Base-by-base conservation (phyloP, 2,329 filamentous ascomycete genomes). In the Amauroascus verrucosus region DNA sequence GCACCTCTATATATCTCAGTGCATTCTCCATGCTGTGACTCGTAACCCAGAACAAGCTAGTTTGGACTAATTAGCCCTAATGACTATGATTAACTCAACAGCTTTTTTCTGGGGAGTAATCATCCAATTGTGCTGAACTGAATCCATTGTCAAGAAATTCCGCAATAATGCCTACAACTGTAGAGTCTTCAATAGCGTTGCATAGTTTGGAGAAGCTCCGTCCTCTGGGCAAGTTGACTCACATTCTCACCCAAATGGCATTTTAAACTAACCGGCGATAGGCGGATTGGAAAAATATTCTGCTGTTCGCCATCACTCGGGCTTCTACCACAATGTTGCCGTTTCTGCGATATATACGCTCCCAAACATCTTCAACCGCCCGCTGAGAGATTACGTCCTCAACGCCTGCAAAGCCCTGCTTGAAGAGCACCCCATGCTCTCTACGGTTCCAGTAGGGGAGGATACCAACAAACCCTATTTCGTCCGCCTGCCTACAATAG, bases 251-350 rank as follows among this genome's bases (percentile, higher is more conserved):
- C 1, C 11, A 26, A 28, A 22, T 24, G 9, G 9, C 20, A 24
- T 20, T n/a, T 13, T 11, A 50, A 38, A 20, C 48, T 51, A 35
- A 51, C 30, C 4, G 37, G 1, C 16, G 56, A 7, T 30, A 74
- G 72, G 73, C 41, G 65, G 64, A 20, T 59, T 74, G 38, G 74
- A 77, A 61, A 68, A 70, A 44, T 72, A 68, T 59, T 74, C 71
- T 5, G 72, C 71, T 1, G 58, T 67, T 7, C 67, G 71, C 33
- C 71, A 76, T 50, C 62, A 72, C 47, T 57, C 73, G 2, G 64
- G 64, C 0, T 71, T 72, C 48, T 76, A 75, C 61, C 65, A 66
- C 48, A 76, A 74, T 58, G 70, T 73, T 24, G 69, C 65, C 6
- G 61, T 74, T 22, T 64, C 69, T 20, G 71, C 68, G 46, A 65